Evolutionary conservation across 2,329 filamentous ascomycete species (phyloP).

Genomic region (Xylariaceae sp.): DNA sequence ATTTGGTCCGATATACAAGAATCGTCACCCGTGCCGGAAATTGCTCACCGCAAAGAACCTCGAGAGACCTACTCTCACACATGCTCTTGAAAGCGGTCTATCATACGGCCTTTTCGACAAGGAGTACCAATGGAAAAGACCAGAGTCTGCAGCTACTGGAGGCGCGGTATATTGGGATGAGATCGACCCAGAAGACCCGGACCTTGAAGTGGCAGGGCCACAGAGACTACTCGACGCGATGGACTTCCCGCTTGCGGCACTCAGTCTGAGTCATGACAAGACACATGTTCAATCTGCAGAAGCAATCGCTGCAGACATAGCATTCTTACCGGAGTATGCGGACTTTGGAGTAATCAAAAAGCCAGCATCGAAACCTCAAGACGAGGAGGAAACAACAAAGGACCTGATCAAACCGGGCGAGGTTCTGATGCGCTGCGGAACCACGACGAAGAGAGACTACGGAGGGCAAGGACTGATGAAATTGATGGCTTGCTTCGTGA

Average conservation of each 20-base stretch:
- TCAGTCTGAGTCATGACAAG: conserved; percentile 21
- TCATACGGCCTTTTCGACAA: conserved; percentile 24
- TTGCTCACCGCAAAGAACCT: conserved; percentile 4
- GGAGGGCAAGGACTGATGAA: conserved; percentile 22
- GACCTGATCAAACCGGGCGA: conserved; percentile 14
- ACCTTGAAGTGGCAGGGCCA: conserved; percentile 13
- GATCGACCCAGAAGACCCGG: conserved; percentile 20
- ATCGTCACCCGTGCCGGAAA: conserved; percentile 7
- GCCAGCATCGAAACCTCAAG: not conserved
- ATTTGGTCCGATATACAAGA: conserved; percentile 18
- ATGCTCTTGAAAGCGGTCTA: conserved; percentile 20
- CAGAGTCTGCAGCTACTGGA: conserved; percentile 18
- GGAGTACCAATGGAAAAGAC: conserved; percentile 20
- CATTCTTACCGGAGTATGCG: not conserved
- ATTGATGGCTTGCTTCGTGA: conserved; percentile 20
- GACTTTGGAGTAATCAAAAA: not conserved
- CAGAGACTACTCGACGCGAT: conserved; percentile 20
- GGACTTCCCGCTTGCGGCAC: conserved; percentile 22
- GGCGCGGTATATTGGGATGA: conserved; percentile 23
- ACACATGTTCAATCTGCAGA: conserved; percentile 4
- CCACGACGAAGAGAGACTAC: conserved; percentile 18
- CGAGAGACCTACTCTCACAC: conserved; percentile 4
- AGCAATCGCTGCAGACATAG: not conserved
- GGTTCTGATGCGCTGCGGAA: conserved; percentile 19
- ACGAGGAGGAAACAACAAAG: conserved; percentile 1